Evolutionary conservation across 177 flowering plant species (phyloP).

Genomic region (Vitis hybrid): DNA sequence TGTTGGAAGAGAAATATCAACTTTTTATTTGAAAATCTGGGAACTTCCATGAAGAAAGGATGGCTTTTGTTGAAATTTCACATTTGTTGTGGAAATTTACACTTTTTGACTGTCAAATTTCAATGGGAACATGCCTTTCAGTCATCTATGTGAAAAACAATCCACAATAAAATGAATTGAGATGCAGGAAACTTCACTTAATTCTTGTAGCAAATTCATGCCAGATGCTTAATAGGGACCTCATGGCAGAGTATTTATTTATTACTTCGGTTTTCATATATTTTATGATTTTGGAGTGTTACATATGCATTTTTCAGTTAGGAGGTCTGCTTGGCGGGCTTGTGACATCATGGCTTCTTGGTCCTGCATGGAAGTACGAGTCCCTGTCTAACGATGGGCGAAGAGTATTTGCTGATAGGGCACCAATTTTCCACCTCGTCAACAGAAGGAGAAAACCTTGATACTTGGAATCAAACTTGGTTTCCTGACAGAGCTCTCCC

Average conservation of each 20-base stretch:
- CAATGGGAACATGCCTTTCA: no score
- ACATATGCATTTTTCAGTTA: constrained; percentile 40
- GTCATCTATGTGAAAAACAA: background rate
- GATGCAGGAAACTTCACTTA: background rate
- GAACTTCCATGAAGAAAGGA: background rate
- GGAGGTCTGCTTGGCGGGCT: constrained; percentile 92
- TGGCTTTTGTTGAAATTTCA: no score
- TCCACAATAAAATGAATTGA: background rate
- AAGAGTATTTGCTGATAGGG: constrained; percentile 45
- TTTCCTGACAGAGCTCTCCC: background rate
- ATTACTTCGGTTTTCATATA: background rate
- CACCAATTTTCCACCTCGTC: constrained; percentile 52
- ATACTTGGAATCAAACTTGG: background rate
- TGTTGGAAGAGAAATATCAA: background rate
- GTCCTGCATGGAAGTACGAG: constrained; percentile 76
- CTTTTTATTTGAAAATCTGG: background rate
- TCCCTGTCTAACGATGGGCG: constrained; percentile 42
- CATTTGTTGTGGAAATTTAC: background rate
- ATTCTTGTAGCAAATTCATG: background rate
- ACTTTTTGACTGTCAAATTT: background rate
- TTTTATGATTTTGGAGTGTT: background rate
- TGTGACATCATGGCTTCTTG: constrained; percentile 74
- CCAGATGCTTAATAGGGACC: background rate
- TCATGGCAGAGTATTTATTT: background rate
- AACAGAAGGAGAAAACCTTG: constrained; percentile 22